These are phyloP conservation scores for Elaeagnus macrophylla DNA, from an alignment of 306 rosid species.

Conservation along the genomic window DNA sequence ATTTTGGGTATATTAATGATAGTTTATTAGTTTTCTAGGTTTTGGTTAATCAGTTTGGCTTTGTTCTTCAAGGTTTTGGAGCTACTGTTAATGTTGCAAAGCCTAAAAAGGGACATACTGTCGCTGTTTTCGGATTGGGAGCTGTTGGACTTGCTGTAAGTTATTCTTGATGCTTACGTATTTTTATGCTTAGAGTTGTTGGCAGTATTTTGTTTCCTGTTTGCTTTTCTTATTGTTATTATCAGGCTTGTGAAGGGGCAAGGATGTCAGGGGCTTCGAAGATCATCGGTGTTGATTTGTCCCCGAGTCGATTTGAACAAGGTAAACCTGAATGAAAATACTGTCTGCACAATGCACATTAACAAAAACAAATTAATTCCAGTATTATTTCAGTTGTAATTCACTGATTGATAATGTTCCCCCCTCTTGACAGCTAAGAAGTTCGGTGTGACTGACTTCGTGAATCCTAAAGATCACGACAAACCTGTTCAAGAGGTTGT, in stretches of 20 bases:
- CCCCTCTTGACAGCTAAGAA: slow-evolving; percentile 54
- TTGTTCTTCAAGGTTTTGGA: slow-evolving; percentile 51
- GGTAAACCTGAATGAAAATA: slow-evolving; percentile 27
- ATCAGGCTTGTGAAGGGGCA: slow-evolving; percentile 84
- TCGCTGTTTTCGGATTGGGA: slow-evolving; percentile 82
- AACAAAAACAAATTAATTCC: not conserved
- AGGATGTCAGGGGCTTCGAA: slow-evolving; percentile 66
- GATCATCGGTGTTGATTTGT: slow-evolving; percentile 81
- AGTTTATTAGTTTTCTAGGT: not conserved
- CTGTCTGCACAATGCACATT: not conserved
- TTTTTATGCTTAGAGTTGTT: too few species aligned
- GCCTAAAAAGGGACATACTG: slow-evolving; percentile 67
- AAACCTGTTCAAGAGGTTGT: slow-evolving; percentile 77
- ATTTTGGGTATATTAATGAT: not conserved
- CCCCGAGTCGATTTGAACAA: slow-evolving; percentile 56
- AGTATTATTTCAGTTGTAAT: not conserved
- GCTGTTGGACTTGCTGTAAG: slow-evolving; percentile 95
- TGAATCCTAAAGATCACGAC: slow-evolving; percentile 78
- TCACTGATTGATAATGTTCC: not conserved
- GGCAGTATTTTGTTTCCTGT: too few species aligned
- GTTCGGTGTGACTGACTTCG: slow-evolving; percentile 76
- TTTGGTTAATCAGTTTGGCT: not conserved
- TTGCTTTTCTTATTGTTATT: not conserved
- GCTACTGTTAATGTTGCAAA: slow-evolving; percentile 87
- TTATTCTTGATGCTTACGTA: not conserved